phyloP scores from a whole-genome alignment of 2,329 filamentous ascomycete species.

The Aspergillus sp. region DNA sequence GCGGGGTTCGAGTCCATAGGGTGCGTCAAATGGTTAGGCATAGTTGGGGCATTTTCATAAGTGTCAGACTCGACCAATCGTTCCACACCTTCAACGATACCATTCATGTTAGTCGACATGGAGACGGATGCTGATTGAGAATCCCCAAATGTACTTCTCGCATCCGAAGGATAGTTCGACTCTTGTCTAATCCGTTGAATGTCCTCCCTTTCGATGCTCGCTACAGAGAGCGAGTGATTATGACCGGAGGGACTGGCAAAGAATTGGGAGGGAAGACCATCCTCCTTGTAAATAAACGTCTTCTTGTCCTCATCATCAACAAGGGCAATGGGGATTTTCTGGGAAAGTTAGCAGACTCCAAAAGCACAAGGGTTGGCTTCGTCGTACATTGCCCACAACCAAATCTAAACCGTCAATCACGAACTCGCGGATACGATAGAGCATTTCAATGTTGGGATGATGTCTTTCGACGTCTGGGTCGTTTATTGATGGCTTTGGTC shows the following conservation, averaged over 20 bases:
- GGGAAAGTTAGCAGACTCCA: slow-evolving; percentile 21
- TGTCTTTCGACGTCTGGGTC: slow-evolving; percentile 53
- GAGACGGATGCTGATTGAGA: slow-evolving; percentile 52
- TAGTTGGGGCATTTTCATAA: slow-evolving; percentile 33
- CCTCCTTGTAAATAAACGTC: slow-evolving; percentile 55
- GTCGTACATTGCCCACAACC: slow-evolving; percentile 48
- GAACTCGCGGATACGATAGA: slow-evolving; percentile 64
- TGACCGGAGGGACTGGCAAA: slow-evolving; percentile 47
- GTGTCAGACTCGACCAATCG: slow-evolving; percentile 42
- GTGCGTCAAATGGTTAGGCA: slow-evolving; percentile 29
- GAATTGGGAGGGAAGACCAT: slow-evolving; percentile 52
- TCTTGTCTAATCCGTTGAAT: slow-evolving; percentile 31
- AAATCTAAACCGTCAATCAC: slow-evolving; percentile 62
- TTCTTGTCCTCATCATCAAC: slow-evolving; percentile 45
- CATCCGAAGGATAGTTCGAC: slow-evolving; percentile 25
- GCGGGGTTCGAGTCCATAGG: slow-evolving; percentile 21
- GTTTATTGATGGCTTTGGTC: slow-evolving; percentile 53
- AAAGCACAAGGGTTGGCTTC: slow-evolving; percentile 8
- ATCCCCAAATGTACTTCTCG: slow-evolving; percentile 33
- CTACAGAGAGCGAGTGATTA: slow-evolving; percentile 40
- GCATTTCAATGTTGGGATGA: slow-evolving; percentile 63
- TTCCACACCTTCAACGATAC: slow-evolving; percentile 41
- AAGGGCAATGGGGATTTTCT: slow-evolving; percentile 50
- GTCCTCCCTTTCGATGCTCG: slow-evolving; percentile 43
- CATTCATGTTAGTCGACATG: slow-evolving; percentile 42